phyloP scores from a whole-genome alignment of 768 basidiomycete genomes.

The Tulasnella sp. region DNA sequence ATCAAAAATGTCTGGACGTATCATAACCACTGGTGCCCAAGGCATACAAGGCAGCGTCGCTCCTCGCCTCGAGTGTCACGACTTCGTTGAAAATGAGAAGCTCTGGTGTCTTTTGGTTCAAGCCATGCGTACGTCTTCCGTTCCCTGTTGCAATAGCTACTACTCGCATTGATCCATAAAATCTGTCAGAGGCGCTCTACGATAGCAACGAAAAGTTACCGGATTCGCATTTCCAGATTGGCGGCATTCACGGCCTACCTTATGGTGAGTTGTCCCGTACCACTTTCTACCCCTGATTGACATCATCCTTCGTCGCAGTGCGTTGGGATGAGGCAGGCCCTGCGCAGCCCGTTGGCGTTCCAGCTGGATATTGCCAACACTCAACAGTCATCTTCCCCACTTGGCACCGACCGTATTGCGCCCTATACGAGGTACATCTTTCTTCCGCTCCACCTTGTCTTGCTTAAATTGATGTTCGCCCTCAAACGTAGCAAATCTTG shows the following conservation, averaged over 20 bases:
- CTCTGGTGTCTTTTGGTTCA: neutral
- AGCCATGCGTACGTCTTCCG: neutral
- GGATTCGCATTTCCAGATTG: neutral
- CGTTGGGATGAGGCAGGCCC: neutral
- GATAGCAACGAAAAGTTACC: neutral
- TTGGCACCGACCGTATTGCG: slow-evolving; percentile 54
- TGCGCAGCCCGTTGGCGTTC: neutral
- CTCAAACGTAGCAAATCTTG: neutral
- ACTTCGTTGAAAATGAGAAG: neutral
- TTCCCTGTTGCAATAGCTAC: neutral
- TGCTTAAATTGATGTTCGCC: neutral
- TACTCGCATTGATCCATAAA: neutral
- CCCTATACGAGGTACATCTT: slow-evolving; percentile 47
- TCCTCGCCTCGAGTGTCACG: neutral
- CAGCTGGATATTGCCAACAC: slow-evolving; percentile 1
- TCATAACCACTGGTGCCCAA: neutral
- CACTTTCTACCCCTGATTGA: neutral
- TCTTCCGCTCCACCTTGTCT: neutral
- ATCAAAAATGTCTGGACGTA: neutral
- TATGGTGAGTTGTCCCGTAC: neutral
- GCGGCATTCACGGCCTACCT: neutral
- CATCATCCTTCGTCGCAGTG: neutral
- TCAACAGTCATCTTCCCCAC: slow-evolving; percentile 50
- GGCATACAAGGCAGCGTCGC: neutral
- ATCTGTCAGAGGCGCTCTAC: neutral